Evolutionary conservation across 768 basidiomycete species (phyloP), one percentile per base, ranked within the genome.

Genomic region (Lentinus brumalis): DNA sequence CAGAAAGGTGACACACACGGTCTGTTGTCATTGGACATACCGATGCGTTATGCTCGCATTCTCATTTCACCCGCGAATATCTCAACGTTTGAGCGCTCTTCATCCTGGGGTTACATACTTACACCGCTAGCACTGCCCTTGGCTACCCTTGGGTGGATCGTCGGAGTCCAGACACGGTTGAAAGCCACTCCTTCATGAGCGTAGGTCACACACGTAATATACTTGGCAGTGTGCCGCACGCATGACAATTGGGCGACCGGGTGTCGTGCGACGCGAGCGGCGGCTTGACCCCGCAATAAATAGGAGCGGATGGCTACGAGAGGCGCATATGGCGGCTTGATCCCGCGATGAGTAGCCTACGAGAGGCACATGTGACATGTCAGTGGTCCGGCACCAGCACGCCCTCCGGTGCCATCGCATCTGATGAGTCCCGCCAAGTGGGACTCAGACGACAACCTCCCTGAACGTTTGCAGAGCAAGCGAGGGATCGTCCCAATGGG

Each of bases 251-350:
- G 53, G 26, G 53, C 11, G 8, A 39, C 10, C 53, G 21, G 21
- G 21, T 2, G 21, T 26, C 21, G 21, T 52, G 44, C 31, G 57
- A 40, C 18, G 41, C 42, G 4, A 57, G 55, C 6, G 57, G 62
- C 38, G 57, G 57, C 31, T 18, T 38, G 32, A 63, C 59, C 16
- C 21, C 21, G 40, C 62, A 59, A 26, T 63, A n/a, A 40, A 63
- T 59, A 15, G 52, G 50, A 31, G 11, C n/a, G 61, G 61, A 26
- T 53, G 47, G 44, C 61, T 62, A 26, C 14, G 4, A 40, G 49
- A 49, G 35, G 31, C 21, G 2, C 21, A 26, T 26, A 26, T 26
- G 21, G 21, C 21, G 21, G 21, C 21, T 26, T 26, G 21, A 26
- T 26, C 21, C 21, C 21, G 21, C 21, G 21, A 26, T 26, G 1